Evolutionary conservation across 2,329 filamentous ascomycete genomes (phyloP).

Genomic region (Pestalotiopsis sp.): DNA sequence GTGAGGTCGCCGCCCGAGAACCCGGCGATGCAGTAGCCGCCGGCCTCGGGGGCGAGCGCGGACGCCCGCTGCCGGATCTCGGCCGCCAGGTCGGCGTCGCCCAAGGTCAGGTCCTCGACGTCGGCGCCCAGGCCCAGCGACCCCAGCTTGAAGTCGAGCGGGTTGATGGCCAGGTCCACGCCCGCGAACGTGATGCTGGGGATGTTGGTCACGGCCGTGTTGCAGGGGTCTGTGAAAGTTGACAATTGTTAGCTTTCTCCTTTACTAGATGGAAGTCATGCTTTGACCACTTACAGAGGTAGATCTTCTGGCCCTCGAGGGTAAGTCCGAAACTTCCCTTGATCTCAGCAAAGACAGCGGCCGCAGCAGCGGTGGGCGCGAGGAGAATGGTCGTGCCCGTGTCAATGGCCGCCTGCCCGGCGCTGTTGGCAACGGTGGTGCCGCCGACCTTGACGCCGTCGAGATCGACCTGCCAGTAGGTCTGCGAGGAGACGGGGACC

Average conservation of each 20-base stretch:
- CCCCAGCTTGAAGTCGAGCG: slow-evolving; percentile 11
- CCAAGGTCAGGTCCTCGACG: slow-evolving; percentile 8
- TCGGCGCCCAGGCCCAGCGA: slow-evolving; percentile 3
- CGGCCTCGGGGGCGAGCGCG: not conserved
- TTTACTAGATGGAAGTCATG: not conserved
- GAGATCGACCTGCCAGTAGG: slow-evolving; percentile 11
- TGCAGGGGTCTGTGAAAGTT: not conserved
- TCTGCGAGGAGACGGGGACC: slow-evolving; percentile 4
- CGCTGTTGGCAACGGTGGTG: not conserved
- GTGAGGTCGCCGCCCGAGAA: slow-evolving; percentile 8
- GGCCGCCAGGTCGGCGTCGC: not conserved
- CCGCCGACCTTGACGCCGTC: slow-evolving; percentile 9
- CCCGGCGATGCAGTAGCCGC: slow-evolving; percentile 6
- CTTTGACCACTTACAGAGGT: not conserved
- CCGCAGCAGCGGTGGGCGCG: slow-evolving; percentile 4
- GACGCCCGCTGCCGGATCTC: not conserved
- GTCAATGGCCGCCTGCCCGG: slow-evolving; percentile 8
- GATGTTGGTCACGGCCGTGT: not conserved
- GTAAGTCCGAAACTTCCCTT: slow-evolving; percentile 3
- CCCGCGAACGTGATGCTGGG: slow-evolving; percentile 9
- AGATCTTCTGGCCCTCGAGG: not conserved
- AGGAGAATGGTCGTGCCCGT: slow-evolving; percentile 10
- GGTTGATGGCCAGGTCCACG: slow-evolving; percentile 5
- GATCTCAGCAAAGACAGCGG: not conserved
- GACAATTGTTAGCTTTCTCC: not conserved